Base-by-base conservation (phyloP, 2,329 filamentous ascomycete genomes). In the Helicocarpus griseus region DNA sequence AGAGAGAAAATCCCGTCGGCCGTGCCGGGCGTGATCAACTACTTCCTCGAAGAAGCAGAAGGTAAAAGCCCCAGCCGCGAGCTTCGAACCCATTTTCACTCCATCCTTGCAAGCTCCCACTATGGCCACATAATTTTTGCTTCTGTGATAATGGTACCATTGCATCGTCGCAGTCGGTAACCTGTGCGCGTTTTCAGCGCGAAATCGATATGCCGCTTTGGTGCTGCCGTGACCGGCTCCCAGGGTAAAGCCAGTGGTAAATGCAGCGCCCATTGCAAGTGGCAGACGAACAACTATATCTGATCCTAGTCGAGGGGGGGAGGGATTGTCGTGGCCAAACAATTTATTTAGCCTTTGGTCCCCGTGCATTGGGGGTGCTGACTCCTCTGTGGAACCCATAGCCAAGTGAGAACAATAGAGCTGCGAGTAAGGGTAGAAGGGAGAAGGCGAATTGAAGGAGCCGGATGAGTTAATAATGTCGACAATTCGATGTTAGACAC, bases 121-220 rank as follows among this genome's bases (percentile, higher is more conserved):
- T 61, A 87, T 83, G 48, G 86, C 79, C 61, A 89, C 82, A 73
- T 98, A 97, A 70, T 95, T 97, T 70, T 97, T 97, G 65, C 83
- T 88, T 72, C 96, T 96, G 75, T 97, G 91, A 69, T 98, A 98
- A n/a, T 97, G 80, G 66, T 91, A 98, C 93, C 93, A 98, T 17
- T 89, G 91, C 2, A 83, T 81, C 24, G 87, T 83, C 1, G 84
- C 84, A 3, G 81, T 83, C 19, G 93, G 93, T 56, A 96, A 82
- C 58, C 91, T 87, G 75, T 98, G 93, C 1, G 93, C 89, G 65
- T 98, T 95, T 71, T 98, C 93, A 54, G 93, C 93, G 51, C 91
- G 85, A 73, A 96, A 98, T 36, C 86, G 85, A 53, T 95, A 77
- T 48, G 86, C 84, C 0, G 87, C 81, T 65, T 79, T 82, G 63